Evolutionary conservation across 2,329 filamentous ascomycete species (phyloP), one percentile per base, ranked within the genome.

Genomic region (Thielaviopsis ethacetica): DNA sequence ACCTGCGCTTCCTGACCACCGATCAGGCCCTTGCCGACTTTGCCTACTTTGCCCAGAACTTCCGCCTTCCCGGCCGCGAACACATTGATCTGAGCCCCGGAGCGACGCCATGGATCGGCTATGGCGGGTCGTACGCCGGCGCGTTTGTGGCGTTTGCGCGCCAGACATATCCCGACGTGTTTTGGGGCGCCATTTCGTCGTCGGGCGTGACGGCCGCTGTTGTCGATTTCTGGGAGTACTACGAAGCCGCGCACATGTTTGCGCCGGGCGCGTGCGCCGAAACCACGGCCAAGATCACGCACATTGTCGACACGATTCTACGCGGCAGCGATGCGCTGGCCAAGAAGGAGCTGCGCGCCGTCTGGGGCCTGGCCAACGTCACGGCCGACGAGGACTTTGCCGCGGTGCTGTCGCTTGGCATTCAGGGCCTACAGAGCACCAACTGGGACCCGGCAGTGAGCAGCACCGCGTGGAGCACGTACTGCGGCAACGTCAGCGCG

Each of bases 91-190:
- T 93, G 44, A 88, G 80, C 0, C 79, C 86, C 0, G 72, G 79
- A 0, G 75, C 73, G 2, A 82, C 81, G 0, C 80, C 88, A 0
- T 93, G 84, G 71, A 84, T 95, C 61, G 81, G 82, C 0, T 95
- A 94, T 62, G 89, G 89, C 1, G 88, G 88, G 0, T 90, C 85
- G 0, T 95, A 95, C 66, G 86, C 88, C 0, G 89, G 89, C 2
- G 84, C 83, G 0, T 86, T 91, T 64, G 86, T 83, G 10, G 87
- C 89, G 0, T 85, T 95, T 64, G 70, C 89, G 44, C 82, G 88
- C 34, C 83, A 85, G 60, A 68, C 84, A 17, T 94, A 95, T 67
- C 88, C 89, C 0, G 82, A 91, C 34, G 72, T 85, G 7, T 93
- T 86, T 70, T 91, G 80, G 77, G 89, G 80, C 7, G 80, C 84